Evolutionary conservation across 805 yeast genomes (phyloP).

Genomic region (Ogataea haglerorum): DNA sequence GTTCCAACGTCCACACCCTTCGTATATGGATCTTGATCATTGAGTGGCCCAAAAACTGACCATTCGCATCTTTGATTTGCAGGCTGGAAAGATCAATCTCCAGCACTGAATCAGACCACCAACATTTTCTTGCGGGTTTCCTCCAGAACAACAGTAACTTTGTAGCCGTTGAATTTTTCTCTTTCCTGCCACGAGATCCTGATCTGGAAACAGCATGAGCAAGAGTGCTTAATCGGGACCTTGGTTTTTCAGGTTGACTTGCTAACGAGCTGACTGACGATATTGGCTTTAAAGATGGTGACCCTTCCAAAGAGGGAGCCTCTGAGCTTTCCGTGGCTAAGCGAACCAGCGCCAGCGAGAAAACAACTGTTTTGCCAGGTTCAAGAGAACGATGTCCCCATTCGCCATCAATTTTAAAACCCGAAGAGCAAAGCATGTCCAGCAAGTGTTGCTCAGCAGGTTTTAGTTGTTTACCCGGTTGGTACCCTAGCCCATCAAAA

Average conservation of each 20-base stretch:
- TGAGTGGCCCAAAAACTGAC: conserved; percentile 33
- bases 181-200: conserved; percentile 34
- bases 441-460: conserved; percentile 93
- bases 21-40: conserved; percentile 76
- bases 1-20: conserved; percentile 95
- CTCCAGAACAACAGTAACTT: conserved; percentile 91
- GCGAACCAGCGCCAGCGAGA: conserved; percentile 73
- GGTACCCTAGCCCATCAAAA: conserved; percentile 77
- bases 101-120: conserved; percentile 81
- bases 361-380: conserved; percentile 81
- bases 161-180: conserved; percentile 37
- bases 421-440: conserved; percentile 92
- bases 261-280: conserved; percentile 21
- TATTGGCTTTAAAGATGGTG: conserved; percentile 34
- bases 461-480: conserved; percentile 53
- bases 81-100: conserved; percentile 39
- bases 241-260: conserved; percentile 34
- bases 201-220: conserved; percentile 55
- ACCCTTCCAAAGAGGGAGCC: conserved; percentile 15
- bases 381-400: conserved; percentile 95
- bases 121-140: conserved; percentile 96
- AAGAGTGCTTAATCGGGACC: conserved; percentile 57
- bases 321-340: conserved; percentile 34
- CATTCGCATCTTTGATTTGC: conserved; percentile 24
- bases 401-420: conserved; percentile 57